phyloP scores from a whole-genome alignment of 192 early-diverging fungal species.

The Physocladia obscura region DNA sequence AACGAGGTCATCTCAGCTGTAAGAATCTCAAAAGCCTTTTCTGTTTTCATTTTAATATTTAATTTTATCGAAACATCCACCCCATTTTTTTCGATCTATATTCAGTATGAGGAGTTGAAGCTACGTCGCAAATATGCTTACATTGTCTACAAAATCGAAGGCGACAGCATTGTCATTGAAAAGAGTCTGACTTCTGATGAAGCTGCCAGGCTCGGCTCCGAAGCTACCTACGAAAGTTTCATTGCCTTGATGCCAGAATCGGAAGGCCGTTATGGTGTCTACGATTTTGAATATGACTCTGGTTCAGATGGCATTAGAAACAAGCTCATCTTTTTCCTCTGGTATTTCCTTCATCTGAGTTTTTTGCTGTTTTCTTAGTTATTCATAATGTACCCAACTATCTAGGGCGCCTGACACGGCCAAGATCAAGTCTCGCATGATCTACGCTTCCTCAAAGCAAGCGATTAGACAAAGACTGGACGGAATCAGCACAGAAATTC shows the following conservation, averaged over 20 bases:
- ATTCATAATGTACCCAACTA: not conserved
- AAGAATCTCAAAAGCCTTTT: not conserved
- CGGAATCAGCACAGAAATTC: constrained; percentile 75
- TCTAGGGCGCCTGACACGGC: constrained; percentile 75
- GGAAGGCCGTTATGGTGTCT: constrained; percentile 44
- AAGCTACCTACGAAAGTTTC: constrained; percentile 65
- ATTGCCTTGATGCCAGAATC: constrained; percentile 54
- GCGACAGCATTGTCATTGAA: constrained; percentile 67
- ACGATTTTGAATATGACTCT: constrained; percentile 79
- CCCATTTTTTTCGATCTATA: not conserved
- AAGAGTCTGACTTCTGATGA: constrained; percentile 26
- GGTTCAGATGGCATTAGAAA: constrained; percentile 68
- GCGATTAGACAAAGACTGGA: constrained; percentile 70
- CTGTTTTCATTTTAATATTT: not conserved
- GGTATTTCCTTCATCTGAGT: constrained; percentile 53
- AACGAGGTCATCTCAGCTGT: constrained; percentile 4
- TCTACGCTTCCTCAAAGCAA: constrained; percentile 86
- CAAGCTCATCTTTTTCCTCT: constrained; percentile 86
- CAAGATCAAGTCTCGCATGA: constrained; percentile 80
- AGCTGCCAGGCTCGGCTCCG: constrained; percentile 30
- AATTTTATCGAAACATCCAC: not conserved
- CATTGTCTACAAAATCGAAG: constrained; percentile 78
- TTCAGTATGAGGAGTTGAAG: constrained; percentile 68
- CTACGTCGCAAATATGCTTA: constrained; percentile 67
- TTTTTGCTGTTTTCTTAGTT: constrained; percentile 1